Evolutionary conservation across 345 rosid species (phyloP).

Genomic region (Eutrema japonicum): DNA sequence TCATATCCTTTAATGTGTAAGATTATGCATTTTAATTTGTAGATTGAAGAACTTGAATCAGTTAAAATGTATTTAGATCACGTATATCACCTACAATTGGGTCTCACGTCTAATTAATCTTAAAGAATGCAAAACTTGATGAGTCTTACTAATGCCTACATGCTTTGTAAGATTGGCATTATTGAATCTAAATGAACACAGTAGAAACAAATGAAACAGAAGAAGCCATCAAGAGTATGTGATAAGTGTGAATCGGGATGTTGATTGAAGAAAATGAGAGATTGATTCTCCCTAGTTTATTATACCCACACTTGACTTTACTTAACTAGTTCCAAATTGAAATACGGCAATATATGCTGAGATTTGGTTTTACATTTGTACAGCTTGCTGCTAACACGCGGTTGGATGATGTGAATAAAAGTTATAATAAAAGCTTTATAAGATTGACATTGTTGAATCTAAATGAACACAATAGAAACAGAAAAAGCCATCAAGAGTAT

Average conservation of each 20-base stretch:
- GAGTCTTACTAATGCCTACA: not conserved
- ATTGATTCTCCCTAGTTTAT: slow-evolving; percentile 3
- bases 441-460: not conserved
- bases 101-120: slow-evolving; percentile 20
- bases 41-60: not conserved
- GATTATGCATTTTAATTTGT: not conserved
- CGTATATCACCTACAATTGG: not conserved
- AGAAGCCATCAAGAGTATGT: not conserved
- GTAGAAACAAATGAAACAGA: not conserved
- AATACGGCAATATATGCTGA: slow-evolving; percentile 4
- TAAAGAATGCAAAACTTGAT: not conserved
- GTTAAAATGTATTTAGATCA: slow-evolving; percentile 1
- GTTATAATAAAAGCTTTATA: not conserved
- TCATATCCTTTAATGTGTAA: not conserved
- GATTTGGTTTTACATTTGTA: slow-evolving; percentile 29
- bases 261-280: slow-evolving; percentile 18
- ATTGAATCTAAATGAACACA: not conserved
- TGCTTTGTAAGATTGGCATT: not conserved
- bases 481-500: not conserved
- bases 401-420: not conserved
- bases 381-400: slow-evolving; percentile 16
- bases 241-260: not conserved
- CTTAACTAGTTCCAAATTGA: not conserved
- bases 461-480: not conserved
- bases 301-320: slow-evolving; percentile 11